phyloP scores from a whole-genome alignment of 306 rosid genomes.

The Lagenaria siceraria region DNA sequence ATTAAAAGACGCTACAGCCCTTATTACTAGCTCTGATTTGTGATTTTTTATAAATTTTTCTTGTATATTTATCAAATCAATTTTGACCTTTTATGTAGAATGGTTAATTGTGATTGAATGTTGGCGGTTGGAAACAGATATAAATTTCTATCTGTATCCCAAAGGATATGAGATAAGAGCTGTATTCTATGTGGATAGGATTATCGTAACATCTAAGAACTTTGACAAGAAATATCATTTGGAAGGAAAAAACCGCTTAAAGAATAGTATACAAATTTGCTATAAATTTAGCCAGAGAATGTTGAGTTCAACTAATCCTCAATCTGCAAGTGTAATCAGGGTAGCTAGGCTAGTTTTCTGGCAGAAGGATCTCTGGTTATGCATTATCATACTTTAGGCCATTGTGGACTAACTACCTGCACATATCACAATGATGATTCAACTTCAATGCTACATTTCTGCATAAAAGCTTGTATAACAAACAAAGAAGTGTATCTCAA shows the following conservation, averaged over 20 bases:
- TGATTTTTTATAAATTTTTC: constrained; percentile 4
- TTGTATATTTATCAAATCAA: constrained; percentile 4
- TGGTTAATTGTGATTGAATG: neutral
- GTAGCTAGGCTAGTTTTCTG: neutral
- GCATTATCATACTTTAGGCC: constrained; percentile 56
- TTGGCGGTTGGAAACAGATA: neutral
- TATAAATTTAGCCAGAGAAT: neutral
- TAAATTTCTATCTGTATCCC: neutral
- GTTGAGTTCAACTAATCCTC: neutral
- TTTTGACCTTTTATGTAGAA: neutral
- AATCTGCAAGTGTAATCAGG: neutral
- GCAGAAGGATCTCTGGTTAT: neutral
- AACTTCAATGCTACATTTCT: neutral
- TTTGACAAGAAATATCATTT: neutral
- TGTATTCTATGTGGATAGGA: neutral
- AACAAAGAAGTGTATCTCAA: neutral
- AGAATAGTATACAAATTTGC: neutral
- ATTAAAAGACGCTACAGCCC: constrained; percentile 47
- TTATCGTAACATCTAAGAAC: neutral
- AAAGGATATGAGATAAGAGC: neutral
- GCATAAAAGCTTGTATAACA: neutral
- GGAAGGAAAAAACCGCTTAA: neutral
- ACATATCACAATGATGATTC: neutral
- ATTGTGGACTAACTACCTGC: constrained; percentile 96
- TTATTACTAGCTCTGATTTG: constrained; percentile 23